Base-by-base conservation (phyloP, 2,329 filamentous ascomycete genomes). In the Torrubiellomyces zombiae region DNA sequence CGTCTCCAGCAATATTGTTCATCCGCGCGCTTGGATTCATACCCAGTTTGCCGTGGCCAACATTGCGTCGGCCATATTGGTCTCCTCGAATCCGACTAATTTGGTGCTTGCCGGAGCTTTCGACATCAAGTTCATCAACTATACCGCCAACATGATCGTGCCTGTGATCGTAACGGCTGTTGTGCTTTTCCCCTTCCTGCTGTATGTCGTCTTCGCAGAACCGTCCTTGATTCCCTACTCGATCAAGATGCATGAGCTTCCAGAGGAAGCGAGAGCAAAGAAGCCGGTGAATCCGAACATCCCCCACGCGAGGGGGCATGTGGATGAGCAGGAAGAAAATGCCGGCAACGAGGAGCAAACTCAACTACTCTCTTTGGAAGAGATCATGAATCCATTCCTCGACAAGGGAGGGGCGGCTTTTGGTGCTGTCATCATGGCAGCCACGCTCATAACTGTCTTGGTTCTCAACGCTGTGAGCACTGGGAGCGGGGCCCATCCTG, bases 51-150 rank as follows among this genome's bases (percentile, higher is more conserved):
- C 75, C 10, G 47, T 79, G 2, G 75, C 75, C 25, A 81, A 81
- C 32, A 75, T 81, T 23, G 70, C 69, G 2, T 81, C 76, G 0
- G 75, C 77, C 1, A 77, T 81, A 14, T 55, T 83, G 9, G 77
- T 83, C 7, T 81, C 76, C 0, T 81, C 75, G 0, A 82, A 82
- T 31, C 77, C 77, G 0, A 81, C 77, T 3, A 82, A 82, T 28
- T 60, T 81, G 6, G 75, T 81, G 1, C 59, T 81, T 0, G 74
- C 75, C 0, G 75, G 75, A 4, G 76, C 76, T 3, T 81, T 81
- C 39, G 39, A 64, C 4, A 73, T 81, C 51, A 74, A 63, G 25
- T 81, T 81, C 44, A 67, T 81, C 39, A 57, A 66, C 20, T 81
- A 81, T 39, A 80, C 75, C 0, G 75, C 71, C n/a, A 78, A 81